Conservation (phyloP, 2,329 filamentous ascomycete genomes). For the Arthrobotrys pseudoclavata region DNA sequence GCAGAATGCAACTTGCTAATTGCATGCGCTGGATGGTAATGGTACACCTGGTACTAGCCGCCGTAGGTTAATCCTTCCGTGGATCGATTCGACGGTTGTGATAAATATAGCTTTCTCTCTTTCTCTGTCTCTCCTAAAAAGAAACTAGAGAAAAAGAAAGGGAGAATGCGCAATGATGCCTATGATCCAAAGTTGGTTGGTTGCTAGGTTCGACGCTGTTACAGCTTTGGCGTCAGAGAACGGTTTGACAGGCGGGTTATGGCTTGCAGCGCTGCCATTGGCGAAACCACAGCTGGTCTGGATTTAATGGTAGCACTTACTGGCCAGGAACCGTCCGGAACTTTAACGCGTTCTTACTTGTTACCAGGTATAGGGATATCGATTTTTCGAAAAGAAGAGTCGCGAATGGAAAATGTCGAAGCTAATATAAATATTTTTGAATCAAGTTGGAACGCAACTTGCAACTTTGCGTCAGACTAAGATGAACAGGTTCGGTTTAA, state of each 20-base stretch:
- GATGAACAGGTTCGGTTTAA: too few relatives aligned
- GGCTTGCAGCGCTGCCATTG: slow-evolving; percentile 38
- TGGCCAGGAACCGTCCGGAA: slow-evolving; percentile 38
- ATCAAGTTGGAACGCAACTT: too few relatives aligned
- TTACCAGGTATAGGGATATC: too few relatives aligned
- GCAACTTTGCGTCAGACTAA: too few relatives aligned
- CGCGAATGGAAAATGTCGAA: too few relatives aligned
- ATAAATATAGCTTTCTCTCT: slow-evolving; percentile 36
- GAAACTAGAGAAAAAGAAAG: not conserved
- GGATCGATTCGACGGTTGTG: slow-evolving; percentile 10
- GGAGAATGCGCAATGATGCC: slow-evolving; percentile 13
- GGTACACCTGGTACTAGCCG: slow-evolving; percentile 1
- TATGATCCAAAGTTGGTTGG: slow-evolving; percentile 9
- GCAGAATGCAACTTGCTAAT: slow-evolving; percentile 1
- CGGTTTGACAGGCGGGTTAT: slow-evolving; percentile 51
- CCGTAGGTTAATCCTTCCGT: slow-evolving; percentile 28
- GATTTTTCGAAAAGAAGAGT: too few relatives aligned
- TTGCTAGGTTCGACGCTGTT: slow-evolving; percentile 32
- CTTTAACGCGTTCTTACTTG: too few relatives aligned
- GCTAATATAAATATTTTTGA: too few relatives aligned
- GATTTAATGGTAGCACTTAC: slow-evolving; percentile 15
- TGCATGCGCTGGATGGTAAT: not conserved
- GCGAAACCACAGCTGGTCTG: slow-evolving; percentile 24
- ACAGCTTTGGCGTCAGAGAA: slow-evolving; percentile 51
- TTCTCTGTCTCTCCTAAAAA: not conserved